phyloP scores from a whole-genome alignment of 768 basidiomycete genomes.

The Mycena venus region DNA sequence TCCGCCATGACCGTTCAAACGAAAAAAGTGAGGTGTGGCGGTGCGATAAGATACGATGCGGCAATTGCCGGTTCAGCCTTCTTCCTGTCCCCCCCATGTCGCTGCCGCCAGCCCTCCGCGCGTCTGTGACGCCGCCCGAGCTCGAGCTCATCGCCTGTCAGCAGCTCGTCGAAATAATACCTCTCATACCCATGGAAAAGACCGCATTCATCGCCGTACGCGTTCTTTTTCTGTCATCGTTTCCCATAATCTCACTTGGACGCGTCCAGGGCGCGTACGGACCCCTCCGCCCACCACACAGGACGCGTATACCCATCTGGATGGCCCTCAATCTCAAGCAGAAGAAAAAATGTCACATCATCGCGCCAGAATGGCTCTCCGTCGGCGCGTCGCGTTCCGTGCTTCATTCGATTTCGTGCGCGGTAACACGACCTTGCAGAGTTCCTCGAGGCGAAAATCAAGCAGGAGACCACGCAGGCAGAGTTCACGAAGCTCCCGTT shows the following conservation, averaged over 20 bases:
- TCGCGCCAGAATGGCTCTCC: conserved; percentile 90
- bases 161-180: conserved; percentile 87
- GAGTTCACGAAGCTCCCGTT: conserved; percentile 88
- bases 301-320: conserved; percentile 93
- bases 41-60: not conserved
- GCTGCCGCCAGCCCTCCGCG: conserved; percentile 77
- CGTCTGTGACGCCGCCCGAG: conserved; percentile 85
- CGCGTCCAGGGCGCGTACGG: conserved; percentile 87
- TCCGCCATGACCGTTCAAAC: conserved; percentile 65
- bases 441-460: conserved; percentile 80
- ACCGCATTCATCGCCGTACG: conserved; percentile 92
- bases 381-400: conserved; percentile 69
- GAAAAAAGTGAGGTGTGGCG: not conserved
- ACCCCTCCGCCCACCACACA: conserved; percentile 89
- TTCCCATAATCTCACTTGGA: conserved; percentile 31
- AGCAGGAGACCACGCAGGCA: conserved; percentile 78
- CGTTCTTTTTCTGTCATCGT: conserved; percentile 24
- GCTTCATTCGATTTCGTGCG: not conserved
- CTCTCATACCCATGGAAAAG: conserved; percentile 90
- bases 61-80: not conserved
- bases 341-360: conserved; percentile 95
- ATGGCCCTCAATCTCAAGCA: conserved; percentile 94
- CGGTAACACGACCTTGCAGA: conserved; percentile 60
- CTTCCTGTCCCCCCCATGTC: conserved; percentile 65
- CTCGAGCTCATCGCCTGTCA: conserved; percentile 92